phyloP scores from a whole-genome alignment of 2,329 filamentous ascomycete genomes.

The Aureobasidium sp. region DNA sequence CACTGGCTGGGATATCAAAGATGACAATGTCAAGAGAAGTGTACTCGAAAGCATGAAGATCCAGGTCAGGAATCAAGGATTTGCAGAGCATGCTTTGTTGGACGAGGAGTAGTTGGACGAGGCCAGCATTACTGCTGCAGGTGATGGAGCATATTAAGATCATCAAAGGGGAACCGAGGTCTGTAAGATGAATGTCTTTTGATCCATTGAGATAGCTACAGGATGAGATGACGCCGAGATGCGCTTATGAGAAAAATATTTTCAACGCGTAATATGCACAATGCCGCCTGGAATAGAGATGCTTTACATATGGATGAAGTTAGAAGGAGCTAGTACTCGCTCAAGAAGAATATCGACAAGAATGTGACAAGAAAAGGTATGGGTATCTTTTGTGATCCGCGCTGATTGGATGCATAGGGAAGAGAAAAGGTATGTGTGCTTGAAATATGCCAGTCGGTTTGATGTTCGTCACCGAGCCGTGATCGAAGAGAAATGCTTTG shows the following conservation, averaged over 20 bases:
- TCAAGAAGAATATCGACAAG: background rate
- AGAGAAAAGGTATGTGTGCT: background rate
- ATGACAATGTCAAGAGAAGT: slow-evolving; percentile 49
- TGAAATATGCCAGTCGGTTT: background rate
- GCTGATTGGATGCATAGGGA: background rate
- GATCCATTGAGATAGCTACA: background rate
- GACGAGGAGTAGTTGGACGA: slow-evolving; percentile 14
- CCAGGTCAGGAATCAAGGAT: slow-evolving; percentile 41
- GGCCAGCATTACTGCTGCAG: background rate
- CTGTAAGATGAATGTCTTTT: background rate
- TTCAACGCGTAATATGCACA: background rate
- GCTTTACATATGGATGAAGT: background rate
- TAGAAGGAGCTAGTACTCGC: background rate
- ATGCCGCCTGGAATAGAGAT: background rate
- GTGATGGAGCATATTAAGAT: background rate
- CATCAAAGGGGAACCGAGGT: too few species aligned
- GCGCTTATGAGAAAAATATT: background rate
- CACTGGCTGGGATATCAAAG: slow-evolving; percentile 51
- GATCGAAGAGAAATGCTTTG: background rate
- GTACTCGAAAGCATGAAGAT: slow-evolving; percentile 71
- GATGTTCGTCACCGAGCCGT: background rate
- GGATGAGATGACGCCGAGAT: background rate
- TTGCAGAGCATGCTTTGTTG: slow-evolving; percentile 18
- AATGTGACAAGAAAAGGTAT: background rate
- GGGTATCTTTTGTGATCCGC: slow-evolving; percentile 3